Base-by-base conservation (phyloP, 805 yeast genomes). In the Candida tammaniensis region DNA sequence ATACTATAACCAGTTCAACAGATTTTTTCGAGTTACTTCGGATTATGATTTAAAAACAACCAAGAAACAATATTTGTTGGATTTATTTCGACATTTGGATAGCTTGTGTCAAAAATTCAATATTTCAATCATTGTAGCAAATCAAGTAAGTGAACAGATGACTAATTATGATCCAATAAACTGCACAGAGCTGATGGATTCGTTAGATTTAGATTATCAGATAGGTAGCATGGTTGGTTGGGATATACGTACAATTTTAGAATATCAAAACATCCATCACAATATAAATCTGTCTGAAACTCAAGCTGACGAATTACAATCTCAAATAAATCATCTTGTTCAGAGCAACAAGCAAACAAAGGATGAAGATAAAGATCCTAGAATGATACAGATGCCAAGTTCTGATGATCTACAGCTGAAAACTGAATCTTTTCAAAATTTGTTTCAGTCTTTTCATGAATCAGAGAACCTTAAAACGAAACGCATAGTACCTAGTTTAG, bases 211-310 rank as follows among this genome's bases (percentile, higher is more conserved):
- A 31, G 83, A 81, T 36, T 76, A 78, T 49, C 95, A 87, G 50
- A 48, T 79, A 13, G 85, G 89, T 5, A 78, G 82, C 73, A 61
- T 77, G 28, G 70, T 78, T 14, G 96, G 95, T 1, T 87, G 95
- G 95, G 79, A 76, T 41, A 61, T 63, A 37, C 55, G 59, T 1
- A 52, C 60, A 13, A 64, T 70, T 6, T n/a, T n/a, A n/a, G n/a
- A n/a, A n/a, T n/a, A n/a, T n/a, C n/a, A n/a, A n/a, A n/a, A n/a
- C n/a, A n/a, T n/a, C n/a, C n/a, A n/a, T n/a, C n/a, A n/a, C n/a
- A n/a, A n/a, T n/a, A n/a, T n/a, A n/a, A n/a, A 44, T 24, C 18
- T 23, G n/a, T 23, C 23, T n/a, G n/a, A n/a, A n/a, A n/a, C n/a
- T n/a, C n/a, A n/a, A n/a, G n/a, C n/a, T n/a, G n/a, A n/a, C n/a